Conservation (phyloP, 176 grass and related monocot species). For the Hsuehochloa calcarea region DNA sequence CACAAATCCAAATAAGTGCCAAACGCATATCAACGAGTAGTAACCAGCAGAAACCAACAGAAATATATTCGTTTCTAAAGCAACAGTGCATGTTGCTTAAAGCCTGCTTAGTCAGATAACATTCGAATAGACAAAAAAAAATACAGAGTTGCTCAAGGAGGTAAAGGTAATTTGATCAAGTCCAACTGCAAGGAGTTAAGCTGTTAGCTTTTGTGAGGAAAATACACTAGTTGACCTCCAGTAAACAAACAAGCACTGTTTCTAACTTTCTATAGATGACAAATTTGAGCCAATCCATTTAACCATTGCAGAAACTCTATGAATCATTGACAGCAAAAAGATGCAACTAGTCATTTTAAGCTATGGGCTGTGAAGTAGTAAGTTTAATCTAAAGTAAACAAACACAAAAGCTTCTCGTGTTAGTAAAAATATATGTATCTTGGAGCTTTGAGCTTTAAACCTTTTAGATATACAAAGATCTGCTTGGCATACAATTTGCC, state of each 20-base stretch:
- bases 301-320: not conserved
- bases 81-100: conserved; percentile 1
- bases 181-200: conserved; percentile 7
- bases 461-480: not conserved
- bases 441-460: not conserved
- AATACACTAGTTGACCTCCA: not conserved
- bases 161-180: not conserved
- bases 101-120: not conserved
- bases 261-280: conserved; percentile 13
- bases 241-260: conserved; percentile 16
- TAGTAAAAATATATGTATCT: not conserved
- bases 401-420: not conserved
- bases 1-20: not conserved
- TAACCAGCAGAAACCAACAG: not conserved
- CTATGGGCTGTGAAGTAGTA: not conserved
- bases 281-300: not conserved
- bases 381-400: not conserved
- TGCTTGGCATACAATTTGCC: not conserved
- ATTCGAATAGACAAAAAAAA: not conserved
- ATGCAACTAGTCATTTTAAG: not conserved
- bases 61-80: not conserved
- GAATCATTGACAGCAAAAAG: not conserved
- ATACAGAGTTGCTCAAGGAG: not conserved
- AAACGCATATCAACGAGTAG: not conserved
- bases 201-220: not conserved